phyloP scores from a whole-genome alignment of 305 asterid genomes.

The Coffea humblotiana region DNA sequence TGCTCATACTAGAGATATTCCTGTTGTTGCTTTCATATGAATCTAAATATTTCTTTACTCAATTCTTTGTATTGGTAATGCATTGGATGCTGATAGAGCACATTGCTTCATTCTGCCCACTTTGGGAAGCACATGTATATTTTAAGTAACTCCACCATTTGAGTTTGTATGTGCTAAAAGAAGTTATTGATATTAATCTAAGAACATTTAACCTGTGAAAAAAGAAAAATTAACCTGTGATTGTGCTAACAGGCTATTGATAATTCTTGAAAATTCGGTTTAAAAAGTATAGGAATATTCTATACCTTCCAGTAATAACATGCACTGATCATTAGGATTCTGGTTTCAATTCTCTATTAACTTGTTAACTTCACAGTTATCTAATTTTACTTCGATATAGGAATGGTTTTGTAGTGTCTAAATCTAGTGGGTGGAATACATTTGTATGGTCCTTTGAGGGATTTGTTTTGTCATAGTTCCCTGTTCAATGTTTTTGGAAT shows the following conservation, averaged over 20 bases:
- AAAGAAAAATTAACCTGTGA: slow-evolving; percentile 23
- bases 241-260: slow-evolving; percentile 24
- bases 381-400: slow-evolving; percentile 1
- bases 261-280: not conserved
- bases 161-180: not conserved
- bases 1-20: not conserved
- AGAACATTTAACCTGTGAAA: slow-evolving; percentile 23
- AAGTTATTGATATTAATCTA: slow-evolving; percentile 3
- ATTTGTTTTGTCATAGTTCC: not conserved
- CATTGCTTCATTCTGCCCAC: not conserved
- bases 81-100: not conserved
- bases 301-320: slow-evolving; percentile 1
- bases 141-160: not conserved
- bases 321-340: not conserved
- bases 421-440: not conserved
- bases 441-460: not conserved
- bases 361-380: not conserved
- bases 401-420: not conserved
- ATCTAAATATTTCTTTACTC: not conserved
- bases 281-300: not conserved
- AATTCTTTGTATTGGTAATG: not conserved
- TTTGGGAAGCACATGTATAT: not conserved
- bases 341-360: not conserved
- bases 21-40: not conserved
- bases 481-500: not conserved